These are phyloP conservation scores for Astragalus membranaceus DNA, from an alignment of 306 rosid genomes.

Conservation along the genomic window DNA sequence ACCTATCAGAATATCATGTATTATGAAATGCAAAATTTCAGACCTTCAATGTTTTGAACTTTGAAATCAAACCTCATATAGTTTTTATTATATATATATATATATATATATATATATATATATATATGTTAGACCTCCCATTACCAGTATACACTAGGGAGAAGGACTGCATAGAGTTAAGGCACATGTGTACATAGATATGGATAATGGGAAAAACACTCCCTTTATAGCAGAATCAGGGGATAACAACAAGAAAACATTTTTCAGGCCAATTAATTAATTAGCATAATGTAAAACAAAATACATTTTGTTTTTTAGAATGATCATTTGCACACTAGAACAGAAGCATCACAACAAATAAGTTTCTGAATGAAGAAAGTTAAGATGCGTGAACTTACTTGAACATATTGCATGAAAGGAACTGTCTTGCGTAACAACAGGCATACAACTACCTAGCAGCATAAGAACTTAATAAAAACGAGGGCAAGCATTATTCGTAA, in stretches of 20 bases:
- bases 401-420: constrained; percentile 84
- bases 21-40: too few species aligned
- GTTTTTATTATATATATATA: too few species aligned
- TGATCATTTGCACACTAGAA: neutral
- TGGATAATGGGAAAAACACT: neutral
- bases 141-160: neutral
- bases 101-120: too few species aligned
- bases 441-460: constrained; percentile 89
- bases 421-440: constrained; percentile 92
- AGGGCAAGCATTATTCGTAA: neutral
- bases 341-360: neutral
- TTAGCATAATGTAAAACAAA: too few species aligned
- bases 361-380: neutral
- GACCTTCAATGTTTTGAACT: neutral
- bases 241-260: neutral
- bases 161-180: neutral
- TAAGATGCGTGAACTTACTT: constrained; percentile 48
- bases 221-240: neutral
- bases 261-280: neutral
- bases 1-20: too few species aligned
- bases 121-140: neutral
- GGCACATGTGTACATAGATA: neutral
- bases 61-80: neutral
- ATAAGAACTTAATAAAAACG: constrained; percentile 24
- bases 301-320: constrained; percentile 12